Conservation (phyloP, 169 alveolate genomes). For the Plasmodium relictum region DNA sequence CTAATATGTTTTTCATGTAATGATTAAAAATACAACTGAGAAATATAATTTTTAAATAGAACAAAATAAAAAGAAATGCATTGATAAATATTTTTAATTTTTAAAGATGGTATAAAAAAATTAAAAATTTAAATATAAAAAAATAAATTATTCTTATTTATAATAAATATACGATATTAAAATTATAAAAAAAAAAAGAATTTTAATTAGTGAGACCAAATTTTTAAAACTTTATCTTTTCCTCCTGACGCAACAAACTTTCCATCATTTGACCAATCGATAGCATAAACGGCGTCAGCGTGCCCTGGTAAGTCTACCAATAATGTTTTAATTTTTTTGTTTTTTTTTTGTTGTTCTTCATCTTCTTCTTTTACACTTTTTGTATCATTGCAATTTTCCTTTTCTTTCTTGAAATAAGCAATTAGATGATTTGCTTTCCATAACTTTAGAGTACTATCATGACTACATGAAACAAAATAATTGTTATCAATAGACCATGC, state of each 20-base stretch:
- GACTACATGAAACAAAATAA: conserved; percentile 94
- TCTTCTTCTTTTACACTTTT: conserved; percentile 10
- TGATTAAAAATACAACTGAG: too few relatives aligned
- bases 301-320: conserved; percentile 98
- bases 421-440: conserved; percentile 93
- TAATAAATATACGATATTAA: not conserved
- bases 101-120: too few relatives aligned
- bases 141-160: not conserved
- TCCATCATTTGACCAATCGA: conserved; percentile 99
- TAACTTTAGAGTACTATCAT: conserved; percentile 96
- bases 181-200: not conserved
- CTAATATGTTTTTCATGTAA: too few relatives aligned
- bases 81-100: too few relatives aligned
- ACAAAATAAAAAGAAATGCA: too few relatives aligned
- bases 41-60: too few relatives aligned
- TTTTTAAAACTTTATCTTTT: conserved; percentile 92
- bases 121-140: too few relatives aligned
- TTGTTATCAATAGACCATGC: conserved; percentile 98
- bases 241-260: conserved; percentile 96
- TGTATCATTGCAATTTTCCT: not conserved
- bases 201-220: conserved; percentile 92
- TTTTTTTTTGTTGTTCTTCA: conserved; percentile 1
- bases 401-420: conserved; percentile 15
- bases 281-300: conserved; percentile 98
- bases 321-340: conserved; percentile 85